Percentiles rank a stretch among this genome's conserved stretches.
These are phyloP conservation scores for Grosmannia clavigera DNA, from an alignment of 2,329 filamentous ascomycete genomes.

Conservation along the genomic window DNA sequence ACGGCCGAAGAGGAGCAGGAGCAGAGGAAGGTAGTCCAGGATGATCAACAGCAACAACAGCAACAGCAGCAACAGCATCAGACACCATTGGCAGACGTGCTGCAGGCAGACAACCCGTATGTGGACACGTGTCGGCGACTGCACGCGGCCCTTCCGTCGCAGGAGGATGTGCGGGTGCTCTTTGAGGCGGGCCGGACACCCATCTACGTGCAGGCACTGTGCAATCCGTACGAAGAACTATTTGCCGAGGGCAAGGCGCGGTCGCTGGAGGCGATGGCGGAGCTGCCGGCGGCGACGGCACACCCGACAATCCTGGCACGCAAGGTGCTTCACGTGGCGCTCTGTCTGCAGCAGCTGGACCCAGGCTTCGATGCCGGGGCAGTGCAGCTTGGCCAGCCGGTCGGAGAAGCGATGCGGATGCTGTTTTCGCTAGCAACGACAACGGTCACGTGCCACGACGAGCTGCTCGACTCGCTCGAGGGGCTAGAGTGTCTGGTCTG, in stretches of 20 bases:
- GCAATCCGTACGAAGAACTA: constrained; percentile 2
- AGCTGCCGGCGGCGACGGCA: constrained; percentile 14
- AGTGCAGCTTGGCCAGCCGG: not conserved
- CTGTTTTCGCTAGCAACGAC: constrained; percentile 6
- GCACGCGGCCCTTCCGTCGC: constrained; percentile 3
- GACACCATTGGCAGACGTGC: not conserved
- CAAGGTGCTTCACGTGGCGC: constrained; percentile 20
- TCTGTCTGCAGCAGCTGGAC: constrained; percentile 17
- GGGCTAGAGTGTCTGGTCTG: constrained; percentile 37
- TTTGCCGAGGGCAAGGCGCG: constrained; percentile 1
- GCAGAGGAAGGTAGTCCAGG: too few species aligned
- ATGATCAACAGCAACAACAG: too few species aligned
- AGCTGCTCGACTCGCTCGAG: constrained; percentile 30
- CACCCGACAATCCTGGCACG: constrained; percentile 23
- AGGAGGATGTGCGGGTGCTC: constrained; percentile 2
- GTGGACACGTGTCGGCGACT: not conserved
- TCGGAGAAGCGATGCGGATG: not conserved
- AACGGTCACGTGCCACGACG: constrained; percentile 33
- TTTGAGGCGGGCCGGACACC: constrained; percentile 1
- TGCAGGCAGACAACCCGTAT: not conserved
- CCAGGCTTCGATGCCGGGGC: not conserved
- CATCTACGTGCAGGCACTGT: constrained; percentile 5
- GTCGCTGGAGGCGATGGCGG: constrained; percentile 1
- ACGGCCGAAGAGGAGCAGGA: not conserved
- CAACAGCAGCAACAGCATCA: not conserved